These are phyloP conservation scores for Vicia faba DNA, from an alignment of 306 rosid genomes.

Conservation along the genomic window DNA sequence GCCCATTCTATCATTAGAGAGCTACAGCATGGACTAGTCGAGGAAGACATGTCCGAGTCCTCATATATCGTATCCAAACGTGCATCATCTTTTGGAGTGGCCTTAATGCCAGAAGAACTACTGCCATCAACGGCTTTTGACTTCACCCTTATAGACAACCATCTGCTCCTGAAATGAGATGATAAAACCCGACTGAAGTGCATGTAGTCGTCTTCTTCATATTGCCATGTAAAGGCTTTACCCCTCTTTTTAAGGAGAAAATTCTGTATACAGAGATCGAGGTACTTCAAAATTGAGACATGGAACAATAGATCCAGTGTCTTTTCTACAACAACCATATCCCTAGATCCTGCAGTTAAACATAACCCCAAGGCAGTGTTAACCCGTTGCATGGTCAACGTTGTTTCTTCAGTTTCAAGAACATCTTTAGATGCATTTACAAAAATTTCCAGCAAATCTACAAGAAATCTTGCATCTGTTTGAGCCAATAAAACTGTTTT, in stretches of 20 bases:
- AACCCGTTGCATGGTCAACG: slow-evolving; percentile 48
- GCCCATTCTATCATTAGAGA: slow-evolving; percentile 77
- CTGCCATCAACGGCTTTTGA: slow-evolving; percentile 43
- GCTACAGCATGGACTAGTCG: slow-evolving; percentile 37
- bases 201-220: slow-evolving; percentile 66
- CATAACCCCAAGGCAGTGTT: slow-evolving; percentile 61
- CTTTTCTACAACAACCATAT: slow-evolving; percentile 48
- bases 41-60: slow-evolving; percentile 58
- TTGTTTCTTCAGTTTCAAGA: slow-evolving; percentile 49
- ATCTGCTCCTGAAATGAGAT: slow-evolving; percentile 79
- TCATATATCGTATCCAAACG: slow-evolving; percentile 75
- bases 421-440: slow-evolving; percentile 39
- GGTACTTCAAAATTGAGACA: slow-evolving; percentile 62
- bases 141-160: slow-evolving; percentile 75
- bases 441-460: slow-evolving; percentile 55
- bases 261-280: slow-evolving; percentile 55
- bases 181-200: slow-evolving; percentile 60
- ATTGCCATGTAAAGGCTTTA: slow-evolving; percentile 60
- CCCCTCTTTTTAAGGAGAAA: slow-evolving; percentile 50
- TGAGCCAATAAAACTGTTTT: slow-evolving; percentile 60
- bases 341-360: slow-evolving; percentile 81
- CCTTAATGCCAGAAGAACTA: slow-evolving; percentile 38
- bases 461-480: slow-evolving; percentile 58
- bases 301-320: slow-evolving; percentile 56
- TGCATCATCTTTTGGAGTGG: slow-evolving; percentile 46